Conservation (phyloP, 192 early-diverging fungal genomes). For the Coemansia sp. region DNA sequence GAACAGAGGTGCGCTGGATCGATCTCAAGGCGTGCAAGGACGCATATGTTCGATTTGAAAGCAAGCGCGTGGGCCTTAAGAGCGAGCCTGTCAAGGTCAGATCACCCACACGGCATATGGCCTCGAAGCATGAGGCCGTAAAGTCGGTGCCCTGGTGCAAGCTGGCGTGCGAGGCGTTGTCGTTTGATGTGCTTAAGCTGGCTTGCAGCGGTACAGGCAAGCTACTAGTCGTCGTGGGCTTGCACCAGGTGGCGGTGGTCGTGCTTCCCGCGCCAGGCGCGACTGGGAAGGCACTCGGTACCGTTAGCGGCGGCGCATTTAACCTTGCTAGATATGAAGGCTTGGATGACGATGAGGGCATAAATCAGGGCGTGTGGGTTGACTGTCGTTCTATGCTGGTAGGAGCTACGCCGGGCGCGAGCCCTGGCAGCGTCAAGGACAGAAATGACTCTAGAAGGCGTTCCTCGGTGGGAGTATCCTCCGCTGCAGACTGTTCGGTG, state of each 20-base stretch:
- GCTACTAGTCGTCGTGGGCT: slow-evolving; percentile 65
- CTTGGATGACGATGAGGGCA: background rate
- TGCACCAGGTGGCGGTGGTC: slow-evolving; percentile 62
- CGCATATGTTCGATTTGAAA: slow-evolving; percentile 58
- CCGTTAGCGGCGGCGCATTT: slow-evolving; percentile 40
- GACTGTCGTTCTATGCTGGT: slow-evolving; percentile 49
- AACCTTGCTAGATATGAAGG: slow-evolving; percentile 29
- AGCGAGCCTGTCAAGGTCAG: slow-evolving; percentile 4
- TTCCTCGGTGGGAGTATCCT: slow-evolving; percentile 21
- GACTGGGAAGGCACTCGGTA: slow-evolving; percentile 8
- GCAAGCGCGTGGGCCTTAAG: slow-evolving; percentile 31
- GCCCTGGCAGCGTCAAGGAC: background rate
- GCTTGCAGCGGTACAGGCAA: slow-evolving; percentile 62
- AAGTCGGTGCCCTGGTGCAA: slow-evolving; percentile 40
- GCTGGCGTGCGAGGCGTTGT: slow-evolving; percentile 47
- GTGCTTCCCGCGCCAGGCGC: slow-evolving; percentile 60
- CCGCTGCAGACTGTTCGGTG: slow-evolving; percentile 34
- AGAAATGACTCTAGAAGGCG: slow-evolving; percentile 15
- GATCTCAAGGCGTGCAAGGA: slow-evolving; percentile 67
- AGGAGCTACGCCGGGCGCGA: slow-evolving; percentile 13
- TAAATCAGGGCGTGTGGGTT: slow-evolving; percentile 21
- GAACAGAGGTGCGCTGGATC: slow-evolving; percentile 62
- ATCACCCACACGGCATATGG: background rate
- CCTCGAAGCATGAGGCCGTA: slow-evolving; percentile 34
- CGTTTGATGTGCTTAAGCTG: slow-evolving; percentile 65